Evolutionary conservation across 2,329 filamentous ascomycete genomes (phyloP).

Genomic region (Tolypocladium tundrense): DNA sequence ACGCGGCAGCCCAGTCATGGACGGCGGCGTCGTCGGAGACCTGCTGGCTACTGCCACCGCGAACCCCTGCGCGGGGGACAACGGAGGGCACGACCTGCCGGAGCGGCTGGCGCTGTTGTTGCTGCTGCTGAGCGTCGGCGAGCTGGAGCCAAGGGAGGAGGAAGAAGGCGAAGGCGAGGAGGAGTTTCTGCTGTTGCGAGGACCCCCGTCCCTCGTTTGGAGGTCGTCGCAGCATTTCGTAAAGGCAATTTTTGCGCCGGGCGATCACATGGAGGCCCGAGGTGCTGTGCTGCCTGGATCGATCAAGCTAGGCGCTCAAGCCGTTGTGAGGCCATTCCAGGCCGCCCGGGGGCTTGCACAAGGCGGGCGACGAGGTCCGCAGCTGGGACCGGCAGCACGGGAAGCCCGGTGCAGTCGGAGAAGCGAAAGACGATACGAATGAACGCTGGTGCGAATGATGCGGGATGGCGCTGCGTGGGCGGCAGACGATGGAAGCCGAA

Average conservation of each 20-base stretch:
- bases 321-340: slow-evolving; percentile 7
- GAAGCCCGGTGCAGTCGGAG: background rate
- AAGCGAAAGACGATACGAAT: background rate
- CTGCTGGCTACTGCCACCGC: slow-evolving; percentile 15
- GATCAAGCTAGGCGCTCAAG: background rate
- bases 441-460: background rate
- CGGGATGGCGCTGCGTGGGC: background rate
- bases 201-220: slow-evolving; percentile 44
- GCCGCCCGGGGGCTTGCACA: background rate
- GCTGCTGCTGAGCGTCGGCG: slow-evolving; percentile 57
- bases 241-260: background rate
- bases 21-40: slow-evolving; percentile 15
- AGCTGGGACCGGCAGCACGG: background rate
- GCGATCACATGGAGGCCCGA: slow-evolving; percentile 8
- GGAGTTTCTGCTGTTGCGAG: slow-evolving; percentile 33
- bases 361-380: background rate
- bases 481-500: background rate
- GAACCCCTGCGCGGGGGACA: background rate
- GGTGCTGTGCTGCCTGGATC: background rate
- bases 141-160: slow-evolving; percentile 44
- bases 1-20: slow-evolving; percentile 19
- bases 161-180: slow-evolving; percentile 47
- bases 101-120: background rate
- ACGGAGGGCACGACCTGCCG: background rate
- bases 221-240: slow-evolving; percentile 53